Conservation (phyloP, 2,329 filamentous ascomycete species). For the Fusarium sp. region DNA sequence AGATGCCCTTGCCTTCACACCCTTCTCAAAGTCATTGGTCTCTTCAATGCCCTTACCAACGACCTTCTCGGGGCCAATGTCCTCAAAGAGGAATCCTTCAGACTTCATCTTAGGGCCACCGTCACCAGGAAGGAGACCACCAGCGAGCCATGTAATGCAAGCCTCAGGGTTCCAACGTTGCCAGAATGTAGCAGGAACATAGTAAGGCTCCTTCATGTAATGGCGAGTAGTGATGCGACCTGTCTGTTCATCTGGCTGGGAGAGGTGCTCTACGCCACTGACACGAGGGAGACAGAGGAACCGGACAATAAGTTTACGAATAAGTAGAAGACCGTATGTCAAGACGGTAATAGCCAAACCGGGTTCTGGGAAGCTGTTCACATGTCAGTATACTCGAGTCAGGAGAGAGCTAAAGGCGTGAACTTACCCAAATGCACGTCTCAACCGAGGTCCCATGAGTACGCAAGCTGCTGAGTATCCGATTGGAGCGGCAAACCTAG, state of each 20-base stretch:
- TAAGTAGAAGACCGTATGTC: conserved; percentile 59
- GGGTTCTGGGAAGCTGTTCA: conserved; percentile 57
- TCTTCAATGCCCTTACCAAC: conserved; percentile 64
- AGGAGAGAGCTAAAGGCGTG: not conserved
- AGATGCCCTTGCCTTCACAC: conserved; percentile 50
- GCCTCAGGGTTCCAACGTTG: conserved; percentile 71
- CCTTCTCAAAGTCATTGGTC: conserved; percentile 38
- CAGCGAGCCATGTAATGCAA: conserved; percentile 57
- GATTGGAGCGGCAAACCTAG: conserved; percentile 58
- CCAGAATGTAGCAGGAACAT: conserved; percentile 68
- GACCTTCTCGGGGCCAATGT: conserved; percentile 70
- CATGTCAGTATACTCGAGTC: conserved; percentile 22
- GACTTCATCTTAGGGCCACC: conserved; percentile 54
- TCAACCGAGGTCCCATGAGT: conserved; percentile 72
- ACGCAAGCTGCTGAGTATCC: conserved; percentile 64
- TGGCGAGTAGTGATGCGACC: conserved; percentile 61
- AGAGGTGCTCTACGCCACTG: conserved; percentile 53
- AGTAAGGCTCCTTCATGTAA: conserved; percentile 74
- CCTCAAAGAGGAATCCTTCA: conserved; percentile 64
- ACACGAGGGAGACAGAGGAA: conserved; percentile 70
- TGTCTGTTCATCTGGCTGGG: conserved; percentile 62
- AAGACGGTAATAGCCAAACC: conserved; percentile 51
- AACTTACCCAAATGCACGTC: conserved; percentile 72
- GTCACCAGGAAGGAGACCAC: conserved; percentile 60
- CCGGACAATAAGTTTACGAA: conserved; percentile 67